Percentiles rank a stretch among this genome's conserved stretches.
Conservation (phyloP, 768 basidiomycete genomes). For the Rubroboletus pulcherrimus region DNA sequence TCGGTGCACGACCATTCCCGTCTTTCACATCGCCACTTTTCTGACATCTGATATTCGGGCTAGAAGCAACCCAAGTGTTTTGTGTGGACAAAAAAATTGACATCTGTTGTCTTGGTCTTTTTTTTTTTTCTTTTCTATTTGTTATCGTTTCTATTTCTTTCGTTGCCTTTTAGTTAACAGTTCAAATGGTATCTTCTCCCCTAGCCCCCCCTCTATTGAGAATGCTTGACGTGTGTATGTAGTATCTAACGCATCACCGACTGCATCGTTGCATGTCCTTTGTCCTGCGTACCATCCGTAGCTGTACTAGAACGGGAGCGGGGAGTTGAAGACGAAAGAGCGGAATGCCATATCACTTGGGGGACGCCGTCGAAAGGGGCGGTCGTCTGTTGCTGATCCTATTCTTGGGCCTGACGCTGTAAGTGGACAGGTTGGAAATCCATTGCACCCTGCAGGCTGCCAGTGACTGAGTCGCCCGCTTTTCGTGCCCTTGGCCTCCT, state of each 20-base stretch:
- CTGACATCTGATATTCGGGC: not conserved
- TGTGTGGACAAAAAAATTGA: constrained; percentile 18
- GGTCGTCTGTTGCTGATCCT: not conserved
- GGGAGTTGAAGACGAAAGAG: constrained; percentile 3
- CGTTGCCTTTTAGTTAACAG: constrained; percentile 4
- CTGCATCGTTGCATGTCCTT: constrained; percentile 8
- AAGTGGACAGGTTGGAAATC: too few species aligned
- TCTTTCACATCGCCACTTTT: not conserved
- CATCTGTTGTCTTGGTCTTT: constrained; percentile 13
- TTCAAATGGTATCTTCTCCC: constrained; percentile 8
- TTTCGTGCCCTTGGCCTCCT: too few species aligned
- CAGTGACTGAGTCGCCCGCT: too few species aligned
- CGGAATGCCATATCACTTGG: constrained; percentile 9
- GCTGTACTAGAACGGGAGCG: constrained; percentile 15
- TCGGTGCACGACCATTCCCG: not conserved
- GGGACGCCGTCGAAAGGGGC: constrained; percentile 7
- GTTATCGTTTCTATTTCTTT: constrained; percentile 16
- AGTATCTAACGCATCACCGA: constrained; percentile 15
- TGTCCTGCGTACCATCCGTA: constrained; percentile 9
- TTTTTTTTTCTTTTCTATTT: constrained; percentile 3
- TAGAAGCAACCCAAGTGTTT: constrained; percentile 13
- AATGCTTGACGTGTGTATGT: constrained; percentile 20
- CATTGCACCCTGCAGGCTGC: too few species aligned
- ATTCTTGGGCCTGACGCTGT: not conserved
- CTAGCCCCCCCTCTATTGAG: constrained; percentile 6